Percentiles rank a stretch among this genome's conserved stretches.
These are phyloP conservation scores for Collybia sordida DNA, from an alignment of 768 basidiomycete genomes.

Conservation along the genomic window DNA sequence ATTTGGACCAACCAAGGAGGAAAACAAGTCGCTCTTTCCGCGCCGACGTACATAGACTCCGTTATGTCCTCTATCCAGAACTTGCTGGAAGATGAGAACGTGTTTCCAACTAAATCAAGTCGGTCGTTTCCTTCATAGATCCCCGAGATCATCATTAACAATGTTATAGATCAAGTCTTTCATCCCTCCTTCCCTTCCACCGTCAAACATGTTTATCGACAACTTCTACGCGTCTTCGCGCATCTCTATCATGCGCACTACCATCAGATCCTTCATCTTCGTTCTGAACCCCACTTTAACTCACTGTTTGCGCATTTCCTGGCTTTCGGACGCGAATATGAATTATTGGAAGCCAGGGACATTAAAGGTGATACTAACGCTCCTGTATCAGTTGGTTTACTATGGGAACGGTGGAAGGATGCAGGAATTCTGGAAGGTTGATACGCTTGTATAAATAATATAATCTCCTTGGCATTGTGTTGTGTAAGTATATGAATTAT, in stretches of 20 bases:
- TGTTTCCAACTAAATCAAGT: constrained; percentile 97
- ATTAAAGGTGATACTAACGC: constrained; percentile 67
- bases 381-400: constrained; percentile 68
- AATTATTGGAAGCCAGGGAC: constrained; percentile 86
- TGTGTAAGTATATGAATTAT: too few species aligned
- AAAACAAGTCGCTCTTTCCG: constrained; percentile 83
- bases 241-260: constrained; percentile 98
- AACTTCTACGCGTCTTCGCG: constrained; percentile 94
- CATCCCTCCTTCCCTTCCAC: constrained; percentile 87
- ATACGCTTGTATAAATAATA: neutral
- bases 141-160: constrained; percentile 1
- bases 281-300: constrained; percentile 94
- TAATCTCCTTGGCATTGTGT: too few species aligned
- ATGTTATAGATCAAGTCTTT: constrained; percentile 72
- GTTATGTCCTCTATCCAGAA: constrained; percentile 98
- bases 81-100: constrained; percentile 88
- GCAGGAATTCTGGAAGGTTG: constrained; percentile 66
- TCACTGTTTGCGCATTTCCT: constrained; percentile 98
- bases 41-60: constrained; percentile 96
- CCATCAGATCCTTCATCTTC: constrained; percentile 85
- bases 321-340: constrained; percentile 93
- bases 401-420: constrained; percentile 91
- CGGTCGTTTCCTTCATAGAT: constrained; percentile 19
- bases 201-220: constrained; percentile 91
- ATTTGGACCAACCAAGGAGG: constrained; percentile 93